Conservation (phyloP, 208 protist genomes). For the Leishmania tropica region DNA sequence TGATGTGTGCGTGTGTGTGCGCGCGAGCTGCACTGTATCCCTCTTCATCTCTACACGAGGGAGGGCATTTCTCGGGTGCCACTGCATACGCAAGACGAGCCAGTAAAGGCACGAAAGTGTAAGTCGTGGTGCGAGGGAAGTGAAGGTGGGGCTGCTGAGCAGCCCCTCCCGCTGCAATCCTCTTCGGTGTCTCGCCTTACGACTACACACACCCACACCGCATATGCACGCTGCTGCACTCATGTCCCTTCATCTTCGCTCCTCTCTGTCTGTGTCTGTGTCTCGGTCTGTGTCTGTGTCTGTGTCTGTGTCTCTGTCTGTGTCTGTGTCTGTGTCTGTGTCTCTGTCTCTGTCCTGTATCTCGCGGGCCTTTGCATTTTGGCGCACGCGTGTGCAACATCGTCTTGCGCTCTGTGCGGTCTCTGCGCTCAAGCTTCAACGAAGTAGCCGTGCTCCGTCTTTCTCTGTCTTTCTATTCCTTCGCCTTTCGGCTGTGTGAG, state of each 20-base stretch:
- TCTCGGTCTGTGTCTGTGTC: too few relatives aligned
- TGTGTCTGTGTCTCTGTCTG: too few relatives aligned
- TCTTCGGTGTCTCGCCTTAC: background rate
- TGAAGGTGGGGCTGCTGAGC: background rate
- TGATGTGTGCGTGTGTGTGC: background rate
- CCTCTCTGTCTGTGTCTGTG: too few relatives aligned
- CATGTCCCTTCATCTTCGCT: background rate
- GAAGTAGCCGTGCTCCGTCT: background rate
- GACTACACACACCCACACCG: background rate
- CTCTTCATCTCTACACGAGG: background rate
- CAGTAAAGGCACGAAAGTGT: background rate
- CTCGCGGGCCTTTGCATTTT: slow-evolving; percentile 5
- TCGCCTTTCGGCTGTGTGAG: background rate
- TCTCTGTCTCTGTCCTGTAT: slow-evolving; percentile 13
- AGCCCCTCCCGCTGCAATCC: background rate
- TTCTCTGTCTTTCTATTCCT: background rate
- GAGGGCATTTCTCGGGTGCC: background rate
- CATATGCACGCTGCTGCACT: background rate
- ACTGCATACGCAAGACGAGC: background rate
- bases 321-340: too few relatives aligned
- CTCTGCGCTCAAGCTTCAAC: background rate
- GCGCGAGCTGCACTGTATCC: background rate
- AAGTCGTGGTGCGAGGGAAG: background rate
- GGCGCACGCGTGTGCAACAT: background rate
- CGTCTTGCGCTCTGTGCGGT: background rate